Conservation (phyloP, 805 yeast genomes). For the Metschnikowia bowlesiae region DNA sequence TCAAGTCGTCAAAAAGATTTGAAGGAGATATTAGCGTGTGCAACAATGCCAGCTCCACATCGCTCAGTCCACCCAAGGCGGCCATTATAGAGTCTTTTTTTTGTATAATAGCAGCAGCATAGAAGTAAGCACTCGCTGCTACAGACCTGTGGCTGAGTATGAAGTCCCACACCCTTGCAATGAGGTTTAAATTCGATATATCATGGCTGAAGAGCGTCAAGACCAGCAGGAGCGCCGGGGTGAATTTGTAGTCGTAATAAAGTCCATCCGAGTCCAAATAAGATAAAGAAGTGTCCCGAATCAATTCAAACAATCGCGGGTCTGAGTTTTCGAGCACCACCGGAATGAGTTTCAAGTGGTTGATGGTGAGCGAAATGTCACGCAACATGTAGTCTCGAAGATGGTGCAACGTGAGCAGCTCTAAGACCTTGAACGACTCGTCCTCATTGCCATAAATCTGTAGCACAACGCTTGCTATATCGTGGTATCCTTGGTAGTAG, state of each 20-base stretch:
- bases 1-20: constrained; percentile 23
- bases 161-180: constrained; percentile 66
- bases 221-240: constrained; percentile 68
- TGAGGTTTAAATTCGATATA: constrained; percentile 41
- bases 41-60: constrained; percentile 30
- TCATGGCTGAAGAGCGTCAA: constrained; percentile 81
- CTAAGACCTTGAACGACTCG: constrained; percentile 44
- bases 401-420: constrained; percentile 52
- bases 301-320: constrained; percentile 32
- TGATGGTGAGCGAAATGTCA: constrained; percentile 59
- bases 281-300: constrained; percentile 36
- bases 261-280: constrained; percentile 22
- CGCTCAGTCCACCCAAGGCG: background rate
- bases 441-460: constrained; percentile 43
- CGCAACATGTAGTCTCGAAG: constrained; percentile 84
- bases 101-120: constrained; percentile 48
- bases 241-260: constrained; percentile 33
- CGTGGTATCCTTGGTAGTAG: constrained; percentile 94
- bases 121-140: constrained; percentile 53
- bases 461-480: constrained; percentile 65
- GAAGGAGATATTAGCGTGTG: constrained; percentile 35
- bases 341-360: constrained; percentile 65
- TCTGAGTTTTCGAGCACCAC: constrained; percentile 52
- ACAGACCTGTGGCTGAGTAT: constrained; percentile 56
- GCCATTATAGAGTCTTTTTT: constrained; percentile 27